phyloP scores from a whole-genome alignment of 2,329 filamentous ascomycete species.

The Botrytis fragariae region DNA sequence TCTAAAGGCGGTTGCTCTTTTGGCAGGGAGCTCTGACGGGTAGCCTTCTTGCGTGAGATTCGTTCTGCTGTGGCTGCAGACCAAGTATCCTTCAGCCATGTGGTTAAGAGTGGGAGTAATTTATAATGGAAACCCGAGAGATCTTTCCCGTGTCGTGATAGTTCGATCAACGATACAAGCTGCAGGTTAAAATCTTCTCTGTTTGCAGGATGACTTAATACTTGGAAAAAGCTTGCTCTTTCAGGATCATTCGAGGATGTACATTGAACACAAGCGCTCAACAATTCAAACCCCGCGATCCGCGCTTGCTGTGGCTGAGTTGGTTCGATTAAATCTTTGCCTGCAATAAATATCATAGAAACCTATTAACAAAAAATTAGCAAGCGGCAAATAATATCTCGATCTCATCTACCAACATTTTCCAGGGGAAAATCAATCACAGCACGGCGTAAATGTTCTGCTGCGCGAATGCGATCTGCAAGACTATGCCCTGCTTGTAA shows the following conservation, averaged over 20 bases:
- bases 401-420: constrained; percentile 30
- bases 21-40: constrained; percentile 40
- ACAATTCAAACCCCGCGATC: constrained; percentile 61
- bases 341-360: constrained; percentile 59
- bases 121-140: constrained; percentile 67
- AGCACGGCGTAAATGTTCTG: constrained; percentile 54
- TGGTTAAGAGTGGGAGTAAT: constrained; percentile 59
- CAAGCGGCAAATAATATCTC: neutral
- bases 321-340: constrained; percentile 61
- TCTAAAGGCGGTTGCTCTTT: constrained; percentile 44
- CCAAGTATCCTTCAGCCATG: constrained; percentile 59
- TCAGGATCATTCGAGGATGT: constrained; percentile 63
- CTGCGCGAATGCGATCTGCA: constrained; percentile 55
- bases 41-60: constrained; percentile 52
- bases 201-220: constrained; percentile 54
- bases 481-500: constrained; percentile 51
- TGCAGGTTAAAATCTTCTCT: constrained; percentile 65
- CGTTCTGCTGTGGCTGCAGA: constrained; percentile 52
- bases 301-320: constrained; percentile 54
- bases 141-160: constrained; percentile 60
- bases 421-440: constrained; percentile 57
- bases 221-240: constrained; percentile 63
- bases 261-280: constrained; percentile 64
- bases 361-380: constrained; percentile 27
- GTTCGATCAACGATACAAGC: constrained; percentile 59